Conservation (phyloP, 805 yeast species). For the Cyberlindnera americana region DNA sequence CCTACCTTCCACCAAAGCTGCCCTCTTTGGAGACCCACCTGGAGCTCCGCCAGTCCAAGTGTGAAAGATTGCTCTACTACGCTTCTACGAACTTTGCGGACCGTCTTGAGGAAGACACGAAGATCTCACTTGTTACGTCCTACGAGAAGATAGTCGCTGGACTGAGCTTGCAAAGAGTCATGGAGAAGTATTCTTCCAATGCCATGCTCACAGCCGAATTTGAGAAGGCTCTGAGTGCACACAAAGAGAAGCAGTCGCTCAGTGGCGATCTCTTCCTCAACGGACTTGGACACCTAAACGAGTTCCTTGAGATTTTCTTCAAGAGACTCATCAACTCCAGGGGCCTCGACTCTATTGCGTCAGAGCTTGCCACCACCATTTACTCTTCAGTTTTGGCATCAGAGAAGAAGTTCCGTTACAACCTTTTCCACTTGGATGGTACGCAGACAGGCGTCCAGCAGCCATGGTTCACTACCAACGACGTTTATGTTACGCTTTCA, state of each 20-base stretch:
- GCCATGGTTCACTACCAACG: constrained; percentile 49
- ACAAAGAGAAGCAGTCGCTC: constrained; percentile 18
- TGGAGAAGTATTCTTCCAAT: constrained; percentile 7
- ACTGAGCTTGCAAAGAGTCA: constrained; percentile 10
- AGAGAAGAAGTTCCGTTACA: constrained; percentile 37
- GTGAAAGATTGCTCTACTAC: constrained; percentile 43
- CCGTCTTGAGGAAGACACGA: constrained; percentile 31
- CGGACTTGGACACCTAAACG: constrained; percentile 27
- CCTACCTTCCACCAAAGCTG: constrained; percentile 51
- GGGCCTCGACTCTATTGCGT: constrained; percentile 20
- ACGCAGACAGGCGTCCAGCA: constrained; percentile 28
- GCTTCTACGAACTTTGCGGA: constrained; percentile 42
- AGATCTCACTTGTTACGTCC: constrained; percentile 37
- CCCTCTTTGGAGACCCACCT: constrained; percentile 52
- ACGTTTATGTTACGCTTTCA: constrained; percentile 38
- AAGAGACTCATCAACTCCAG: constrained; percentile 13
- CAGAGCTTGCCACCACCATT: constrained; percentile 25
- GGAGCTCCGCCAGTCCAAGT: constrained; percentile 42
- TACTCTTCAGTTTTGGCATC: constrained; percentile 34
- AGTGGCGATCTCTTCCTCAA: constrained; percentile 24
- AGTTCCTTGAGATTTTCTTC: constrained; percentile 26
- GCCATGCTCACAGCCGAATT: constrained; percentile 2
- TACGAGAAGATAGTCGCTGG: constrained; percentile 49
- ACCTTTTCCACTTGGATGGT: constrained; percentile 31
- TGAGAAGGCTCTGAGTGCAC: constrained; percentile 8